Conservation (phyloP, 306 rosid genomes). For the Cucurbita maxima region DNA sequence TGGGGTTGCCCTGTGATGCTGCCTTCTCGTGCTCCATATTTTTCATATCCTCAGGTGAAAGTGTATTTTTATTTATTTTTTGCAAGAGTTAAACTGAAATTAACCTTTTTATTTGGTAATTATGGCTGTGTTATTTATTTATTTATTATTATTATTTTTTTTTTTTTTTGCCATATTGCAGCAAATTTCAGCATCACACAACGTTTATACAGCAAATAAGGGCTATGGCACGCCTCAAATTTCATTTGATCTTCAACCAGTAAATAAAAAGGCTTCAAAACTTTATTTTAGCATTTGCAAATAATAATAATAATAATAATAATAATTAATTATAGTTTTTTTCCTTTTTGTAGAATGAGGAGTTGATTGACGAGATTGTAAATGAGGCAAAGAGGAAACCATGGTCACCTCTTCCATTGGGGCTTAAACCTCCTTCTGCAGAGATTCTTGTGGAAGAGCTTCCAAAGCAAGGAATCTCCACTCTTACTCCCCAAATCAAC, state of each 20-base stretch:
- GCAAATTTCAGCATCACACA: constrained; percentile 32
- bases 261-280: constrained; percentile 18
- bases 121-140: no score
- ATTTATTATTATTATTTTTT: background rate
- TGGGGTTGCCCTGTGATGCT: constrained; percentile 90
- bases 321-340: background rate
- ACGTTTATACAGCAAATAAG: constrained; percentile 19
- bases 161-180: constrained; percentile 13
- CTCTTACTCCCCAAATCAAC: constrained; percentile 32
- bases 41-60: constrained; percentile 40
- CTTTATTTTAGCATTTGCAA: no score
- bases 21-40: constrained; percentile 33
- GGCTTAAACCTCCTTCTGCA: constrained; percentile 66
- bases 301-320: background rate
- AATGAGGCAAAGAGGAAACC: constrained; percentile 84
- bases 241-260: constrained; percentile 55
- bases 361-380: constrained; percentile 61
- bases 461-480: constrained; percentile 62
- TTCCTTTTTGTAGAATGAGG: constrained; percentile 53
- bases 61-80: background rate
- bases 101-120: background rate
- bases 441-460: constrained; percentile 67
- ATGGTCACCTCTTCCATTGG: constrained; percentile 80
- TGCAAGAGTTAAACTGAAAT: background rate
- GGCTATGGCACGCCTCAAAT: constrained; percentile 26